Evolutionary conservation across 1,139 yeast genomes (phyloP), one percentile per base, ranked within the genome.

Genomic region (Yamadazyma taylorii): DNA sequence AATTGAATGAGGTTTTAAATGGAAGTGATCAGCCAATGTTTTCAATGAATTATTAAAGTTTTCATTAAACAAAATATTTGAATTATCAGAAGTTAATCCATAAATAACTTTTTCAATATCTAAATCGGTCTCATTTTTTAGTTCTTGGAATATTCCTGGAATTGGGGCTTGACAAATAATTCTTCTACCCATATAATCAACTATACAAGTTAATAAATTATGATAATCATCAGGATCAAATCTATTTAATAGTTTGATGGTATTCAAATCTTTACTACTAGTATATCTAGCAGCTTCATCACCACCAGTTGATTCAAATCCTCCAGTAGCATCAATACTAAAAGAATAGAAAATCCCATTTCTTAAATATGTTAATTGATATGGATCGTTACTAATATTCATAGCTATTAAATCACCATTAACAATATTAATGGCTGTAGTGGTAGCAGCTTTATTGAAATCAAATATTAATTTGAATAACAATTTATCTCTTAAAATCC

Each of bases 101-200:
- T 90, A 88, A 17, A 73, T 73, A 37, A 87, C 84, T 53, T 76
- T 78, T 37, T 73, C 78, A 25, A 41, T 45, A 15, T 55, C 57
- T 6, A 53, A 64, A 36, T 48, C 60, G 31, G 61, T 61, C 38
- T 64, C 61, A 8, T 35, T 36, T 12, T 55, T 61, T 8, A 62
- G 54, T 38, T 75, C 75, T 39, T 77, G 73, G 63, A 90, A 85
- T 43, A 90, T 79, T 43, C 98, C 98, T n/a, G 98, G 98, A 34
- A 92, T 95, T 17, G 97, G 96, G 12, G 96, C 87, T 67, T 92
- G 98, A 58, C 95, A 89, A 30, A 90, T 75, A 30, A 90, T 70
- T 60, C 97, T 78, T 52, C 79, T 83, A 44, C 98, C 98, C 60
- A 85, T 79, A 63, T 78, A 90, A 60, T 92, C 97, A 39, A 92